Conservation (phyloP, 129 eudicot species). For the Calendula officinalis region DNA sequence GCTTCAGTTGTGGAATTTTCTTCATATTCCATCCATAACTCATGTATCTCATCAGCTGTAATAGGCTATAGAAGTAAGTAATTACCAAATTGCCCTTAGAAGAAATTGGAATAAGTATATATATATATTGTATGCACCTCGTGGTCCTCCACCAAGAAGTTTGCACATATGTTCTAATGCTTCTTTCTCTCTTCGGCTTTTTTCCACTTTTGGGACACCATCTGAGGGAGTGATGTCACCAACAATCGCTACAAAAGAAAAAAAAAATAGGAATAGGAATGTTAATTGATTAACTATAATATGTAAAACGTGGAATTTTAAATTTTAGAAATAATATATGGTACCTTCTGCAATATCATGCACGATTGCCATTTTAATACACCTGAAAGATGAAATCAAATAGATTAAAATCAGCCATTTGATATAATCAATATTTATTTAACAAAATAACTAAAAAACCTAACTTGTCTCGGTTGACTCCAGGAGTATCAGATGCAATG, state of each 20-base stretch:
- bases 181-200: slow-evolving; percentile 84
- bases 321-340: not conserved
- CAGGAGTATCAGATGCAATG: slow-evolving; percentile 75
- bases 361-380: slow-evolving; percentile 92
- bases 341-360: slow-evolving; percentile 99
- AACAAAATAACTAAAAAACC: not conserved
- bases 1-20: slow-evolving; percentile 84
- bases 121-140: slow-evolving; percentile 46
- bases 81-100: slow-evolving; percentile 21
- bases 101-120: not conserved
- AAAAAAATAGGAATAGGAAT: not conserved
- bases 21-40: slow-evolving; percentile 98
- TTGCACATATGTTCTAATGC: slow-evolving; percentile 88
- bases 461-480: slow-evolving; percentile 87
- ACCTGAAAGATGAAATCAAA: slow-evolving; percentile 46
- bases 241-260: slow-evolving; percentile 67
- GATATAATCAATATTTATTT: not conserved
- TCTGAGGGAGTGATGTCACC: slow-evolving; percentile 95
- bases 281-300: not conserved
- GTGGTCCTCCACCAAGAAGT: slow-evolving; percentile 86
- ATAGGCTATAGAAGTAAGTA: slow-evolving; percentile 32
- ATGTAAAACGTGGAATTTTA: not conserved
- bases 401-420: slow-evolving; percentile 2
- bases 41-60: slow-evolving; percentile 84
- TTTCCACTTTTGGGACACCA: slow-evolving; percentile 84